Evolutionary conservation across 768 basidiomycete genomes (phyloP), one percentile per base, ranked within the genome.

Genomic region (Lepiota brunneoincarnata): DNA sequence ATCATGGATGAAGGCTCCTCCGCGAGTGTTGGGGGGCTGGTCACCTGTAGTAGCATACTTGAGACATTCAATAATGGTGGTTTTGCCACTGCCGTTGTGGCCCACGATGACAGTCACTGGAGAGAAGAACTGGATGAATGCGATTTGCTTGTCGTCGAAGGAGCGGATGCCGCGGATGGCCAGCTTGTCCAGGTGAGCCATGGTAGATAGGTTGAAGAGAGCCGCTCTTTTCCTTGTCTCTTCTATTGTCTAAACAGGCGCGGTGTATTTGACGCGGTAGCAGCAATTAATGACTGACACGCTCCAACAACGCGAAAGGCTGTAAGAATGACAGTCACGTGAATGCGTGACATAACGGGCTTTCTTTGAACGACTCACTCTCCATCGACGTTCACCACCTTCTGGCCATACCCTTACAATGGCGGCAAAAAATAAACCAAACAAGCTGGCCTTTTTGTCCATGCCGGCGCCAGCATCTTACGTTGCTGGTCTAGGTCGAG

Each of bases 21-120:
- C 96, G 57, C 94, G 93, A 20, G 95, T 93, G 65, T 96, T 96
- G 1, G 97, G 92, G 0, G 97, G 97, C 62, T 98, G 89, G 69
- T 98, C 96, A 24, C 97, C 97, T 0, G 97, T 99, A 0, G 97
- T 97, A 10, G 93, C 93, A 67, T 99, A 99, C 76, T 98, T 98
- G 69, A 99, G 82, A 72, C 96, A 98, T 77, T 99, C 97, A 70
- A 99, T 98, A 66, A 98, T 91, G 0, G 96, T 99, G 2, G 97
- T 99, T 74, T 99, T 99, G 40, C 97, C 97, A 62, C 91, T 94
- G 15, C 97, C 97, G 70, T 99, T 99, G 75, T 94, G 91, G 2
- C 97, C 97, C 2, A 98, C 94, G 56, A 99, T 98, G 69, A 99
- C 95, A 0, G 97, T 99, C 51, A 99, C 89, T 6, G 97, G 97